Evolutionary conservation across 139 green algal genomes (phyloP).

Genomic region (Tetradesmus lagerheimii): DNA sequence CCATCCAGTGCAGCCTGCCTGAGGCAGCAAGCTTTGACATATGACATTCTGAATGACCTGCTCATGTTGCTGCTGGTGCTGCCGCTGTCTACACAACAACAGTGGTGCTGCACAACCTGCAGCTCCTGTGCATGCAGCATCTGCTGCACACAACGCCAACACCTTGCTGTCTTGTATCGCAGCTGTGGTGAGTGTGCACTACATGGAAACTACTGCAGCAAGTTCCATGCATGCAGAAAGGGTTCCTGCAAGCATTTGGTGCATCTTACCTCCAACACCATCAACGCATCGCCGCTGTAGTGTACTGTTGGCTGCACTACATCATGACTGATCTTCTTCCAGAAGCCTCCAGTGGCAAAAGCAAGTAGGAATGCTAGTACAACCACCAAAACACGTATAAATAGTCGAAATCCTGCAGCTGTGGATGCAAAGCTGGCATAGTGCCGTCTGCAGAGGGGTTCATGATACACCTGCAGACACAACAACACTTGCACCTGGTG

Average conservation of each 20-base stretch:
- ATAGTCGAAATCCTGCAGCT: background rate
- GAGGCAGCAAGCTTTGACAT: too few species aligned
- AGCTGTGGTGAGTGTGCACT: background rate
- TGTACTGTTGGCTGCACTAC: constrained; percentile 41
- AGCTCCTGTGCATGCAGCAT: background rate
- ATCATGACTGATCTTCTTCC: constrained; percentile 30
- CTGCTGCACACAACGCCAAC: background rate
- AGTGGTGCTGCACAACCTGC: too few species aligned
- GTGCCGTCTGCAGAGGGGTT: constrained; percentile 39
- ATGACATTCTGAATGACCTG: too few species aligned
- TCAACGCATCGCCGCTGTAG: constrained; percentile 42
- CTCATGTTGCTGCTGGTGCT: too few species aligned
- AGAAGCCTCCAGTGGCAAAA: constrained; percentile 45
- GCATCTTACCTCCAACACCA: constrained; percentile 42
- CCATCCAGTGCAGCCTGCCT: too few species aligned
- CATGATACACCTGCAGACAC: constrained; percentile 30
- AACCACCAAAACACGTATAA: background rate
- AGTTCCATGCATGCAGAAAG: background rate
- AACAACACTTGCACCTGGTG: background rate
- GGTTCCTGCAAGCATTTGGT: constrained; percentile 11
- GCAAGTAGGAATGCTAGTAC: constrained; percentile 32
- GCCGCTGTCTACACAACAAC: too few species aligned
- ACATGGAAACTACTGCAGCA: too few species aligned
- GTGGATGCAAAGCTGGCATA: constrained; percentile 16
- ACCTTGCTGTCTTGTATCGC: background rate